Conservation (phyloP, 2,329 filamentous ascomycete species). For the Fusarium hainanense region DNA sequence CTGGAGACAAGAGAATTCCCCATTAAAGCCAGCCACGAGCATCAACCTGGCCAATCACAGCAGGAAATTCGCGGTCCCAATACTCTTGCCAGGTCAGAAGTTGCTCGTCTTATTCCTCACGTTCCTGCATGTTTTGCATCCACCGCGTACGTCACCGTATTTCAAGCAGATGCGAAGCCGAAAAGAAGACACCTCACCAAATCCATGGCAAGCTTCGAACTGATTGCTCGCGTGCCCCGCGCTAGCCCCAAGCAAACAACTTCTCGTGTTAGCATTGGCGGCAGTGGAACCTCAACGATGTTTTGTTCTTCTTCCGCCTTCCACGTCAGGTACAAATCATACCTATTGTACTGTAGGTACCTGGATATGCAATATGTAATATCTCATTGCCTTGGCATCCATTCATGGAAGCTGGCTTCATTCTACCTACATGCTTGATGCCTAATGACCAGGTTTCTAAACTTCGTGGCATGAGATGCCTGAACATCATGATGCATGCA, state of each 20-base stretch:
- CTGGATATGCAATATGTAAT: background rate
- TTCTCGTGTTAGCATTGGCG: slow-evolving; percentile 16
- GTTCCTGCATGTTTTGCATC: slow-evolving; percentile 44
- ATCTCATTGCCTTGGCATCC: slow-evolving; percentile 27
- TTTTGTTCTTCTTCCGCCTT: slow-evolving; percentile 28
- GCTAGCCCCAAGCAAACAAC: background rate
- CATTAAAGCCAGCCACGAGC: slow-evolving; percentile 10
- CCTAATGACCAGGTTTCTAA: slow-evolving; percentile 3
- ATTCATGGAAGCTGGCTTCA: background rate
- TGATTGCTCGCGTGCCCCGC: slow-evolving; percentile 33
- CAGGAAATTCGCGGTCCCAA: background rate
- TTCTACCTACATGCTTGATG: slow-evolving; percentile 3
- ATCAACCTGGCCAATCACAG: slow-evolving; percentile 13
- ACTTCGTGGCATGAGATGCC: background rate
- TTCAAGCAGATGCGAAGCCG: slow-evolving; percentile 9
- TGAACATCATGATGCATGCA: slow-evolving; percentile 14
- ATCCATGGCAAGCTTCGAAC: background rate
- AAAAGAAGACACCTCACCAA: slow-evolving; percentile 14
- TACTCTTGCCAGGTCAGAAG: slow-evolving; percentile 32
- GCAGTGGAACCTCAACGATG: slow-evolving; percentile 11
- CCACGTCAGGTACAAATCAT: slow-evolving; percentile 23
- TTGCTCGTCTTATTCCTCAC: slow-evolving; percentile 24
- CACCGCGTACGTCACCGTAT: slow-evolving; percentile 43
- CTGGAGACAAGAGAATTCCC: background rate
- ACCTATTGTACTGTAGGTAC: background rate